phyloP scores from a whole-genome alignment of 805 yeast species.

The Torulaspora indica region DNA sequence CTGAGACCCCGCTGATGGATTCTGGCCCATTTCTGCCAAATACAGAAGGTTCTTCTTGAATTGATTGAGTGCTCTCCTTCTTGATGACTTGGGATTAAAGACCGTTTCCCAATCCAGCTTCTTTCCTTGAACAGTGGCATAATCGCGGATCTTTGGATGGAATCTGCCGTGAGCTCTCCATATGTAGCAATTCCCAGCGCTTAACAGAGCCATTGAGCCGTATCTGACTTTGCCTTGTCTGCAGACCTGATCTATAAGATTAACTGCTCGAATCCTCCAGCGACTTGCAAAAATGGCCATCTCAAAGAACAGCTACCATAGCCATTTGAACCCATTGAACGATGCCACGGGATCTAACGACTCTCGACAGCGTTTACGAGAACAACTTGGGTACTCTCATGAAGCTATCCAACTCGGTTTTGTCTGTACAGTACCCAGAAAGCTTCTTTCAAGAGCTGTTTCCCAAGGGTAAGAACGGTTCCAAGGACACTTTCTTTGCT shows the following conservation, averaged over 20 bases:
- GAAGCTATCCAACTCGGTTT: constrained; percentile 18
- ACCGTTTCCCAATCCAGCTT: constrained; percentile 10
- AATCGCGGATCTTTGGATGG: not conserved
- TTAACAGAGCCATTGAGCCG: not conserved
- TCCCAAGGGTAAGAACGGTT: constrained; percentile 12
- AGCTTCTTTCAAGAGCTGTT: constrained; percentile 26
- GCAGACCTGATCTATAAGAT: not conserved
- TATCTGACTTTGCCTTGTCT: not conserved
- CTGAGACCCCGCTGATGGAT: constrained; percentile 4
- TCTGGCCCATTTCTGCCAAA: constrained; percentile 3
- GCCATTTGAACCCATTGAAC: not conserved
- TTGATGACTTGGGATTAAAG: constrained; percentile 11
- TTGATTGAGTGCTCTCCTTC: constrained; percentile 9
- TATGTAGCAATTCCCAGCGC: not conserved
- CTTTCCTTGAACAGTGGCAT: constrained; percentile 4
- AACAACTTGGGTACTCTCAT: constrained; percentile 28
- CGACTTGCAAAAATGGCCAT: not conserved
- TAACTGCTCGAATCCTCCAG: not conserved
- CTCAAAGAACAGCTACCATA: not conserved
- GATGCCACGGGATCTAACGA: constrained; percentile 24
- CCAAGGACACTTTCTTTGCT: constrained; percentile 22
- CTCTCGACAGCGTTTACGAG: constrained; percentile 26
- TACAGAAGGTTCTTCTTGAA: constrained; percentile 12
- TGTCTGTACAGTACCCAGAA: constrained; percentile 23
- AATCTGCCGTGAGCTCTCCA: not conserved